A percentile compares a stretch with the other conserved stretches of the same genome.
These are phyloP conservation scores for Fusarium sp. DNA, from an alignment of 2,329 filamentous ascomycete species.

Conservation along the genomic window DNA sequence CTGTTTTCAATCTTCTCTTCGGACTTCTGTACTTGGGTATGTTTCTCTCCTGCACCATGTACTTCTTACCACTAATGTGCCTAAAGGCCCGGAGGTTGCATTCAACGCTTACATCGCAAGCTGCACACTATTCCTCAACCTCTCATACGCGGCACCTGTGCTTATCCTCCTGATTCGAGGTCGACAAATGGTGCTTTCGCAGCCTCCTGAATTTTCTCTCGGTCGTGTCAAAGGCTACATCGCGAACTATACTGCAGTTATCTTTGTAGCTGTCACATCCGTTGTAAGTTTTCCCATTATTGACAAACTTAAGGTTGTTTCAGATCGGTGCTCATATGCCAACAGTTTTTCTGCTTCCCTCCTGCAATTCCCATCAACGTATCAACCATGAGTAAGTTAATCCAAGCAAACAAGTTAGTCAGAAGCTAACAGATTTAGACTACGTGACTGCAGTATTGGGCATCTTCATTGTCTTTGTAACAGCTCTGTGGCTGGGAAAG, in stretches of 20 bases:
- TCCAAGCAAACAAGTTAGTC: rapidly evolving
- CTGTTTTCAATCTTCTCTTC: slow-evolving; percentile 56
- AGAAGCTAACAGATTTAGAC: slow-evolving; percentile 36
- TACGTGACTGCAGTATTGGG: slow-evolving; percentile 49
- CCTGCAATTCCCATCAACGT: slow-evolving; percentile 32
- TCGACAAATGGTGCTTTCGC: slow-evolving; percentile 43
- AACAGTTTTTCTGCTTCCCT: slow-evolving; percentile 39
- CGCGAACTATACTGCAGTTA: slow-evolving; percentile 46
- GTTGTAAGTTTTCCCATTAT: slow-evolving; percentile 44
- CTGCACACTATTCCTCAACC: slow-evolving; percentile 57
- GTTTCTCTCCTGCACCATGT: rapidly evolving
- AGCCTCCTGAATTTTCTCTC: slow-evolving; percentile 46
- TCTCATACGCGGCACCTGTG: slow-evolving; percentile 57
- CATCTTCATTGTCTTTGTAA: slow-evolving; percentile 43
- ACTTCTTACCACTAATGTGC: neutral
- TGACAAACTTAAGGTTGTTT: too few species aligned
- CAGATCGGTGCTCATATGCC: too few species aligned
- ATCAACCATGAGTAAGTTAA: slow-evolving; percentile 36
- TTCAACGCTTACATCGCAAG: slow-evolving; percentile 58
- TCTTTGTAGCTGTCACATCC: slow-evolving; percentile 53
- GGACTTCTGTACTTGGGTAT: slow-evolving; percentile 54
- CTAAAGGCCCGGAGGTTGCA: slow-evolving; percentile 52
- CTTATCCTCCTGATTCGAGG: slow-evolving; percentile 51
- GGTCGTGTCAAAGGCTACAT: slow-evolving; percentile 42
- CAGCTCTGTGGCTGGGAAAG: slow-evolving; percentile 26